A percentile compares a stretch with the other conserved stretches of the same genome.
These are phyloP conservation scores for Diaporthe sp. DNA, from an alignment of 2,329 filamentous ascomycete species.

Conservation along the genomic window DNA sequence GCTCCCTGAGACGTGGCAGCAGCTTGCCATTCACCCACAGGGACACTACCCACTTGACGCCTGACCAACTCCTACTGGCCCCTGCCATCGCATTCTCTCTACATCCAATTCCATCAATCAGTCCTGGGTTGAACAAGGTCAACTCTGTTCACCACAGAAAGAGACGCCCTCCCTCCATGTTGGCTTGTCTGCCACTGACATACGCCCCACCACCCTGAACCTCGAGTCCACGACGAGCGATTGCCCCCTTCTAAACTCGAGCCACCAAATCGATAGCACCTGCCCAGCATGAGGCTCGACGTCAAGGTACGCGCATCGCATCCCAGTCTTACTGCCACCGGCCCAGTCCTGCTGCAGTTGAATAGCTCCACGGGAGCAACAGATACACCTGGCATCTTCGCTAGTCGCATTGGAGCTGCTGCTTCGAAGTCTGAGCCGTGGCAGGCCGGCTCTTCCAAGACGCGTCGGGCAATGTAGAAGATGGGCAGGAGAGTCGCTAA, in stretches of 20 bases:
- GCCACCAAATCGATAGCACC: constrained; percentile 17
- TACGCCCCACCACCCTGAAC: constrained; percentile 35
- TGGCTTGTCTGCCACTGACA: constrained; percentile 35
- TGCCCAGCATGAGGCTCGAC: constrained; percentile 49
- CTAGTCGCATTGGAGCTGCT: neutral
- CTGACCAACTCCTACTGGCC: constrained; percentile 17
- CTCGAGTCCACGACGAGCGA: constrained; percentile 16
- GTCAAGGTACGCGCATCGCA: constrained; percentile 41
- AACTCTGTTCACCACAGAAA: constrained; percentile 6
- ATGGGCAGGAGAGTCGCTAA: constrained; percentile 46
- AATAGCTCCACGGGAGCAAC: neutral
- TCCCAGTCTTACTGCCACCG: neutral
- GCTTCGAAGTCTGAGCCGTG: neutral
- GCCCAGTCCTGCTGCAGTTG: neutral
- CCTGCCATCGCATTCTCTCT: neutral
- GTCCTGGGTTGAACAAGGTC: neutral
- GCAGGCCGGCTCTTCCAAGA: neutral
- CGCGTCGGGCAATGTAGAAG: neutral
- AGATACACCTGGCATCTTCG: neutral
- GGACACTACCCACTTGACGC: constrained; percentile 30
- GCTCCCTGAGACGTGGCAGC: constrained; percentile 40
- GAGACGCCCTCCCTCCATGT: constrained; percentile 21
- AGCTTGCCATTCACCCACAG: constrained; percentile 24
- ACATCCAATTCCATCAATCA: neutral
- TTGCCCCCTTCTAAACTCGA: constrained; percentile 2